Evolutionary conservation across 176 grass and related monocot genomes (phyloP), one percentile per base, ranked within the genome.

Genomic region (Hsuehochloa calcarea): DNA sequence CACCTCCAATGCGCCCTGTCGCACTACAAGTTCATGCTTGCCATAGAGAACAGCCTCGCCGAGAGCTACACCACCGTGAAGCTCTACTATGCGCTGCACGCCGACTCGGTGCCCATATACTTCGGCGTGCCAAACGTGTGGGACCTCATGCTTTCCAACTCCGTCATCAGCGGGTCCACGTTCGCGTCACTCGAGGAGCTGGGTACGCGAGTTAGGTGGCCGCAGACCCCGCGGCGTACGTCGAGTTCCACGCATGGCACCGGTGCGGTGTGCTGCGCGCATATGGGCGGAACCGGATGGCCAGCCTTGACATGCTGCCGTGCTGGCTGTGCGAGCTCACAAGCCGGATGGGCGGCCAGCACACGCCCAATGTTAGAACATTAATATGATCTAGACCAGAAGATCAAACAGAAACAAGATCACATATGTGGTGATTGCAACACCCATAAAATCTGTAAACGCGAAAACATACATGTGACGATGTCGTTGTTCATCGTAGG

Each of bases 221-320:
- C 10, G 90, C 72, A 25, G 90, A 92, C 75, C 90, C 90, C 6
- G 84, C 81, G 74, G 90, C 90, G 29, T 92, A 92, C 44, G 84
- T 87, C 8, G 90, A 92, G 90, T 92, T 83, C 83, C 90, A 92
- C 46, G 90, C 84, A 23, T 92, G 90, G 90, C 86, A 87, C 81
- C 78, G 90, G 40, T 92, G 90, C n/a, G 87, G 90, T 43, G 90
- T 89, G 58, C 38, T 89, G 59, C 87, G 90, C 38, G 84, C 80
- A 49, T 92, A 92, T 47, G 78, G 70, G 20, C 88, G 83, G 80
- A 68, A 72, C n/a, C 37, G 87, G 31, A 50, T 64, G 0, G 84
- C 52, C 39, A 89, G 90, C 34, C 87, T 92, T 38, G 90, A 92
- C 68, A 92, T 87, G 20, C 80, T 92, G 74, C 90, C 90, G 15